phyloP scores from a whole-genome alignment of 1,139 yeast genomes.

The Candida glucosophila region DNA sequence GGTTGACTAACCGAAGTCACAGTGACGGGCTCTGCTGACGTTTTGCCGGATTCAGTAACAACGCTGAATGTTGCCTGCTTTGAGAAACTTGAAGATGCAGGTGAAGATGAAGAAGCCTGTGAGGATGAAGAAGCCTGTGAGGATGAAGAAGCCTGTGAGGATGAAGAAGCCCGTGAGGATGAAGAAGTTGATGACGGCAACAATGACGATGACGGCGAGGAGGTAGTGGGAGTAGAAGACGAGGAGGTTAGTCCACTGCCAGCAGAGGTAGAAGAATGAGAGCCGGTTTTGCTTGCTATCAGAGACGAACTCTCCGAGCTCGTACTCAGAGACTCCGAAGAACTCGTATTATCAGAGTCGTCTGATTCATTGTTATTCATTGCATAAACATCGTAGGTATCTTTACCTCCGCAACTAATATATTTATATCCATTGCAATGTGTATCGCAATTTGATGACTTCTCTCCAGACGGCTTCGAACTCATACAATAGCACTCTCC shows the following conservation, averaged over 20 bases:
- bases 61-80: constrained; percentile 4
- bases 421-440: constrained; percentile 44
- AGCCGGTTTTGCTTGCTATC: constrained; percentile 1
- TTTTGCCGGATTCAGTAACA: constrained; percentile 6
- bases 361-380: constrained; percentile 9
- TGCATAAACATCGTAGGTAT: constrained; percentile 31
- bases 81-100: constrained; percentile 5
- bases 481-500: constrained; percentile 59
- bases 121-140: constrained; percentile 4
- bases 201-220: constrained; percentile 7
- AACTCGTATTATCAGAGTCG: constrained; percentile 4
- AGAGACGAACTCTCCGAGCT: constrained; percentile 1
- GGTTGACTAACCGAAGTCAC: constrained; percentile 4
- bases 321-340: constrained; percentile 1
- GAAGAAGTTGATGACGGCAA: constrained; percentile 4
- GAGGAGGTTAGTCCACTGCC: constrained; percentile 13
- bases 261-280: constrained; percentile 13
- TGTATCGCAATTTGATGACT: constrained; percentile 27
- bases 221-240: constrained; percentile 9
- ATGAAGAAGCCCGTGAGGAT: constrained; percentile 6
- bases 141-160: constrained; percentile 5
- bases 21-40: constrained; percentile 8
- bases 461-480: constrained; percentile 34
- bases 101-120: constrained; percentile 3
- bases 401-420: constrained; percentile 51